Percentiles rank a stretch among this genome's conserved stretches.
Evolutionary conservation across 2,329 filamentous ascomycete genomes (phyloP).

Genomic region (Sporothrix pallida): DNA sequence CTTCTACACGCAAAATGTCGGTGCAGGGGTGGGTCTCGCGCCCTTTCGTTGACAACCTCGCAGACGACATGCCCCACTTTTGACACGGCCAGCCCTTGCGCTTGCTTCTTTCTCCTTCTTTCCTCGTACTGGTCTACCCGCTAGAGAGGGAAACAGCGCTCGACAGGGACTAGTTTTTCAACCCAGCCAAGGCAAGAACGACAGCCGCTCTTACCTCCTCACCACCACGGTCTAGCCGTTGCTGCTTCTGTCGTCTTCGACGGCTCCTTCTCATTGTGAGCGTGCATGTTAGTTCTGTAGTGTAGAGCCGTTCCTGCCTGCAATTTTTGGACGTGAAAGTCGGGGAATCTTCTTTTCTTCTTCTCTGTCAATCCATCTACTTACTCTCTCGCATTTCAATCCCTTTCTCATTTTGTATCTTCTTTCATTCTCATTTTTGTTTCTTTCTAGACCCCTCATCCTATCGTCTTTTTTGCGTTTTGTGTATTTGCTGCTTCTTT

Average conservation of each 20-base stretch:
- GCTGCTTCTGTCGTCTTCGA: conserved; percentile 15
- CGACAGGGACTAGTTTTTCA: neutral
- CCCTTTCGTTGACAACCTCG: conserved; percentile 36
- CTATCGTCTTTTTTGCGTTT: conserved; percentile 11
- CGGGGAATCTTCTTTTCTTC: neutral
- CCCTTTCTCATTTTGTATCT: neutral
- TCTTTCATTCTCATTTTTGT: neutral
- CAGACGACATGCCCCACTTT: conserved; percentile 28
- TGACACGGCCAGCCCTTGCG: neutral
- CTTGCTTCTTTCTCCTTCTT: conserved; percentile 31
- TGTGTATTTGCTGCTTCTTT: conserved; percentile 7
- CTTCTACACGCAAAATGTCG: conserved; percentile 17
- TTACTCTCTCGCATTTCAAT: conserved; percentile 8
- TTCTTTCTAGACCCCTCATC: neutral
- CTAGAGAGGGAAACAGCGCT: conserved; percentile 19
- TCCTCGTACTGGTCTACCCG: conserved; percentile 15
- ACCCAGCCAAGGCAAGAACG: conserved; percentile 21
- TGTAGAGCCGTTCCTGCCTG: neutral
- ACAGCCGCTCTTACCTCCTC: conserved; percentile 24
- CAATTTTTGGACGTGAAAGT: neutral
- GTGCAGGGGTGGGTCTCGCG: conserved; percentile 32
- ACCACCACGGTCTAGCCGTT: conserved; percentile 23
- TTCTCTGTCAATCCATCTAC: neutral
- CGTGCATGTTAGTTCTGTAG: neutral
- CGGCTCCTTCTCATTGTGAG: conserved; percentile 1